Percentiles rank a stretch among this genome's conserved stretches.
Evolutionary conservation across 2,329 filamentous ascomycete genomes (phyloP).

Genomic region (Colletotrichum australisinense): DNA sequence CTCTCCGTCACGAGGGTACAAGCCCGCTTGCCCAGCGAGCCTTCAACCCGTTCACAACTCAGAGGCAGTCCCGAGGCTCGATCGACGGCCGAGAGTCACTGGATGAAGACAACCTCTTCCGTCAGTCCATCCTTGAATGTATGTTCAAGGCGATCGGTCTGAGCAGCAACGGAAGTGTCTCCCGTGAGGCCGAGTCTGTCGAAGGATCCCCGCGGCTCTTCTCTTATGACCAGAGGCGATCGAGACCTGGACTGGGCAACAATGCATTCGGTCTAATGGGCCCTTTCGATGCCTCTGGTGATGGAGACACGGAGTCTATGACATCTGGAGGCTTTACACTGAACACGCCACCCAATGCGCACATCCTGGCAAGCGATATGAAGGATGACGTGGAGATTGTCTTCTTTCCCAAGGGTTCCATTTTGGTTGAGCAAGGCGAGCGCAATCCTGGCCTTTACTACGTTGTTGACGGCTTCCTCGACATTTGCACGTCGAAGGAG

Average conservation of each 20-base stretch:
- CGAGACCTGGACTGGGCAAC: conserved; percentile 79
- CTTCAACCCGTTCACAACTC: conserved; percentile 68
- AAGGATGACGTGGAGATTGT: conserved; percentile 96
- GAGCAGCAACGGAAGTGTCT: conserved; percentile 72
- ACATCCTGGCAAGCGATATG: conserved; percentile 80
- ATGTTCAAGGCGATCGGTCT: conserved; percentile 95
- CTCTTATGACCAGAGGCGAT: conserved; percentile 83
- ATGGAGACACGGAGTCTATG: conserved; percentile 89
- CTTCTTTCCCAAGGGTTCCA: conserved; percentile 93
- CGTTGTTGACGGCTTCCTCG: conserved; percentile 95
- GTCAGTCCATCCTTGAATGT: conserved; percentile 91
- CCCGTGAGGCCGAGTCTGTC: conserved; percentile 77
- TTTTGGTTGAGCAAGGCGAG: conserved; percentile 96
- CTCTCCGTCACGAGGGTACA: conserved; percentile 48
- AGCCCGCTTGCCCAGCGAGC: conserved; percentile 62
- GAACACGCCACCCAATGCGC: conserved; percentile 70
- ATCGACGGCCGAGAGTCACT: conserved; percentile 82
- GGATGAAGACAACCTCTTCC: conserved; percentile 89
- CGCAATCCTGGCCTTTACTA: conserved; percentile 98
- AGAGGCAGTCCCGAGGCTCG: conserved; percentile 59
- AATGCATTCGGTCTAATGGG: conserved; percentile 94
- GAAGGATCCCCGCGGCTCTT: conserved; percentile 88
- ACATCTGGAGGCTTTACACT: conserved; percentile 76
- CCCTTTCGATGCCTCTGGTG: conserved; percentile 79
- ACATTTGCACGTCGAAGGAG: conserved; percentile 85